Base-by-base conservation (phyloP, 768 basidiomycete species). In the Kwoniella dendrophila region DNA sequence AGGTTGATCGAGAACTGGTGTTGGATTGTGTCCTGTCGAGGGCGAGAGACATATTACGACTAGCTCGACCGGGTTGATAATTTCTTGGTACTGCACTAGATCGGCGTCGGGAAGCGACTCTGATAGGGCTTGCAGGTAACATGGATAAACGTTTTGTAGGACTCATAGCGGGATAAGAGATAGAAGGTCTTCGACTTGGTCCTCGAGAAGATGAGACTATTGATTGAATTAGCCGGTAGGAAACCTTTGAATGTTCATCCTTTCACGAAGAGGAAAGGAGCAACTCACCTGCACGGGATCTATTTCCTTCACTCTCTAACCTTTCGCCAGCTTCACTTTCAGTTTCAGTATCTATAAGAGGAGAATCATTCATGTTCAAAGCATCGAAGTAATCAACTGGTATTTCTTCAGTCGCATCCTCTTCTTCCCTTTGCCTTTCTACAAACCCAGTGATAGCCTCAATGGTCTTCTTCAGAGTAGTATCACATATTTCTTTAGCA, bases 401-500 rank as follows among this genome's bases (percentile, higher is more conserved):
- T 7, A 56, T 30, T 30, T 68, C 64, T 22, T 64, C 60, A 3
- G 53, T 36, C 7, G 18, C n/a, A 36, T 33, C 38, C n/a, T 65
- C 66, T 16, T 53, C 61, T 68, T 83, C 81, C 70, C 86, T 83
- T 77, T 91, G 86, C 75, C 92, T 89, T 81, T 99, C 95, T 70
- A 96, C 95, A 81, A 92, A 97, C 38, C 86, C 80, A 66, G 95
- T 95, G 82, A 99, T 93, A 63, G 87, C 90, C 80, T 90, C 88
- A 62, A 94, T 92, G 76, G 97, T 90, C 75, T 92, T 88, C 74
- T 88, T 87, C 8, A 99, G 86, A 80, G 96, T 92, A 83, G 90
- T 90, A 85, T 99, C 92, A 83, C 95, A 99, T 67, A 90, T 90
- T 52, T 90, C 86, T 83, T 99, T 98, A 60, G 95, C 93, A 3